A percentile compares a stretch with the other conserved stretches of the same genome.
Evolutionary conservation across 129 eudicot species (phyloP).

Genomic region (Sambucus nigra): DNA sequence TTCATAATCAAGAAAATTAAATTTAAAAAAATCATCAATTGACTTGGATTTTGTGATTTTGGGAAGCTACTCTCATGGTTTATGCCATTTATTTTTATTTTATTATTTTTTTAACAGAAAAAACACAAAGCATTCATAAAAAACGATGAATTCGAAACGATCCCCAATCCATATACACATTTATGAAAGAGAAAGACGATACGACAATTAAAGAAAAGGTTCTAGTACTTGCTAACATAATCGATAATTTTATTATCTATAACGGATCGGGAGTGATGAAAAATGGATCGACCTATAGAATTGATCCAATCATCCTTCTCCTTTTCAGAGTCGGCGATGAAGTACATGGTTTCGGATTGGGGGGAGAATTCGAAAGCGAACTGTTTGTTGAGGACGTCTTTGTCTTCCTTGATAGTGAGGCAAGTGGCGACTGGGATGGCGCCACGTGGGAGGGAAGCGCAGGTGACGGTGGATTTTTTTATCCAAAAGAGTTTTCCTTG

Average conservation of each 20-base stretch:
- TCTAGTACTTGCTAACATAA: slow-evolving; percentile 7
- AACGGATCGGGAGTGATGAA: slow-evolving; percentile 50
- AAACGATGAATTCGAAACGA: no score
- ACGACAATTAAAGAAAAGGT: no score
- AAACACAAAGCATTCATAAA: no score
- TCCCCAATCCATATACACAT: no score
- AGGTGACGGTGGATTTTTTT: slow-evolving; percentile 20
- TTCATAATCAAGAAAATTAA: no score
- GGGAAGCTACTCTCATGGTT: no score
- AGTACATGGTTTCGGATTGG: slow-evolving; percentile 43
- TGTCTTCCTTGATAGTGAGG: slow-evolving; percentile 43
- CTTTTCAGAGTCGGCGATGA: slow-evolving; percentile 56
- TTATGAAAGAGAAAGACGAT: no score
- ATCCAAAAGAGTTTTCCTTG: slow-evolving; percentile 43
- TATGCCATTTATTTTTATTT: no score
- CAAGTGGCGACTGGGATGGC: slow-evolving; percentile 34
- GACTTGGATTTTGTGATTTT: no score
- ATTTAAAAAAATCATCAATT: no score
- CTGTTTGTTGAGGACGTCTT: slow-evolving; percentile 26
- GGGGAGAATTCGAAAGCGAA: slow-evolving; percentile 29
- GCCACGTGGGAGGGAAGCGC: slow-evolving; percentile 25
- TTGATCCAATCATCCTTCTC: slow-evolving; percentile 71
- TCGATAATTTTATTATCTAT: slow-evolving; percentile 33
- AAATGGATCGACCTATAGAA: slow-evolving; percentile 49
- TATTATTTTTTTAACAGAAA: no score